Percentiles rank a stretch among this genome's conserved stretches.
phyloP scores from a whole-genome alignment of 257 asterid species.

The Coffea canephora region DNA sequence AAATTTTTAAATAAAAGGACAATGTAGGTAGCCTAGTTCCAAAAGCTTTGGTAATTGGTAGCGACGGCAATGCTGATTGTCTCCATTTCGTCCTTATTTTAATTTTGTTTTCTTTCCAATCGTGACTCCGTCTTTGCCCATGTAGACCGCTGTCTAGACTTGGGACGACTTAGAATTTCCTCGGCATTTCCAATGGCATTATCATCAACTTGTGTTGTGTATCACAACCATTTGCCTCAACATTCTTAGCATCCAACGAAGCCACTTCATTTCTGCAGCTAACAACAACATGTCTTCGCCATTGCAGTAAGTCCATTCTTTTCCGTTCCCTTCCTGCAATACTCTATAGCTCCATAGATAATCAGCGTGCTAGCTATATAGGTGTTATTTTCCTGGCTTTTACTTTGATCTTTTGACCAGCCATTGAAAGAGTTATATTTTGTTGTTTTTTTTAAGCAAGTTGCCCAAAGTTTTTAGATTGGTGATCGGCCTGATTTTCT shows the following conservation, averaged over 20 bases:
- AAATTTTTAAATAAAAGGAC: too few species aligned
- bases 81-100: neutral
- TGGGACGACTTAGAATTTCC: neutral
- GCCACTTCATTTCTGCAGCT: neutral
- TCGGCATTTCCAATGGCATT: neutral
- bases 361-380: neutral
- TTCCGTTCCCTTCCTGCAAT: too few species aligned
- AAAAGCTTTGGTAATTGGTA: too few species aligned
- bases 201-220: neutral
- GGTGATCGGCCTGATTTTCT: neutral
- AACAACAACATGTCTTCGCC: slow-evolving; percentile 18
- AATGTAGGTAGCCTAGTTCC: too few species aligned
- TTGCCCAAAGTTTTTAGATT: neutral
- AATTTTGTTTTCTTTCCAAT: too few species aligned
- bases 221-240: neutral
- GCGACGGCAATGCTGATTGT: too few species aligned
- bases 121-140: neutral
- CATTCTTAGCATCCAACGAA: neutral
- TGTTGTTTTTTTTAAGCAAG: neutral
- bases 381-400: neutral
- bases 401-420: neutral
- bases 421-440: neutral
- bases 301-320: slow-evolving; percentile 17
- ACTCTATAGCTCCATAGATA: neutral
- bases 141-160: neutral